These are phyloP conservation scores for Populus tomentosa DNA, from an alignment of 441 rosid species.

Conservation along the genomic window DNA sequence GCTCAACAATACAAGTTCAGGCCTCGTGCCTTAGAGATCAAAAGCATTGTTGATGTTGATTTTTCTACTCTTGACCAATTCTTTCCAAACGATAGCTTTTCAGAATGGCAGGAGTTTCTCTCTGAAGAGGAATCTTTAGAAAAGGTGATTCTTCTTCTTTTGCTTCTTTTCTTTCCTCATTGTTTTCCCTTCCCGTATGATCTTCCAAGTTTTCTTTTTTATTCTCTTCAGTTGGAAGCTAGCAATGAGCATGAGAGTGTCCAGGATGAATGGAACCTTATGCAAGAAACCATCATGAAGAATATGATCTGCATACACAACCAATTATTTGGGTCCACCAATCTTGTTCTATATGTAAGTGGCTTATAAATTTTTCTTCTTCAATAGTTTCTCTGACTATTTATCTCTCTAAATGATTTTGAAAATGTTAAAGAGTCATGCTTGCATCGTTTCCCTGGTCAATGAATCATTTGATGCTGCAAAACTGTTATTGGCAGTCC, in stretches of 20 bases:
- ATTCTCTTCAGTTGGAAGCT: slow-evolving; percentile 45
- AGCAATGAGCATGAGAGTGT: slow-evolving; percentile 40
- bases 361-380: neutral
- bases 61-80: slow-evolving; percentile 54
- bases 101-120: slow-evolving; percentile 76
- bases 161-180: slow-evolving; percentile 1
- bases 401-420: neutral
- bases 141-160: slow-evolving; percentile 36
- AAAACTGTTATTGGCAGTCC: neutral
- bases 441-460: neutral
- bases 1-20: slow-evolving; percentile 68
- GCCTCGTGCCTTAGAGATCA: slow-evolving; percentile 76
- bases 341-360: slow-evolving; percentile 64
- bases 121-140: slow-evolving; percentile 56
- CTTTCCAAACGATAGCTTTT: slow-evolving; percentile 53
- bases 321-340: slow-evolving; percentile 72
- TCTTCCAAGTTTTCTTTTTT: neutral
- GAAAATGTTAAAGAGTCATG: neutral
- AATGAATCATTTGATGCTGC: neutral
- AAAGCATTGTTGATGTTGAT: slow-evolving; percentile 74
- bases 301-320: slow-evolving; percentile 60
- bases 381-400: neutral
- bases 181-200: neutral
- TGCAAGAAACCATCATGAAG: slow-evolving; percentile 51
- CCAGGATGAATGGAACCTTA: slow-evolving; percentile 70